A percentile compares a stretch with the other conserved stretches of the same genome.
Evolutionary conservation across 2,329 filamentous ascomycete genomes (phyloP).

Genomic region (Colletotrichum neosansevieriae): DNA sequence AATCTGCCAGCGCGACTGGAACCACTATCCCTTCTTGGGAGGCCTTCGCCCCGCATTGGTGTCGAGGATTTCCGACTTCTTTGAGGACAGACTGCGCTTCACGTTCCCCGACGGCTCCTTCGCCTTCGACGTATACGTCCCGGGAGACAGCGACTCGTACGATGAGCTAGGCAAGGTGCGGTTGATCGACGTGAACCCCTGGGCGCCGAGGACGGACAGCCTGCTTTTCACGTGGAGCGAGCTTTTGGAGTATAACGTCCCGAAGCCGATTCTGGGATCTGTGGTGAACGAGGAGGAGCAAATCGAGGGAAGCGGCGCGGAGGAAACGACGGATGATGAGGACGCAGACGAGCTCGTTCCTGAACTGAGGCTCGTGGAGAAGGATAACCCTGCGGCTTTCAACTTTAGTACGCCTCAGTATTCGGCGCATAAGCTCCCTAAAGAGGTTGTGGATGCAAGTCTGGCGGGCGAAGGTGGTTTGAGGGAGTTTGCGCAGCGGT

Average conservation of each 20-base stretch:
- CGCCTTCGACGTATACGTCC: constrained; percentile 92
- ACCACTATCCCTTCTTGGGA: constrained; percentile 86
- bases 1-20: constrained; percentile 89
- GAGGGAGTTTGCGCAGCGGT: constrained; percentile 82
- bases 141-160: constrained; percentile 67
- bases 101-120: constrained; percentile 89
- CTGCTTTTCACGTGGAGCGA: constrained; percentile 92
- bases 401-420: constrained; percentile 88
- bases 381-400: constrained; percentile 89
- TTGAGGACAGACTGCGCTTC: constrained; percentile 77
- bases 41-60: constrained; percentile 74
- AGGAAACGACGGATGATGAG: constrained; percentile 51
- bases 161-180: constrained; percentile 79
- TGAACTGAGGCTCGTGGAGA: constrained; percentile 84
- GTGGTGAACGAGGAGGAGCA: constrained; percentile 52
- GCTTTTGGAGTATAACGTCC: constrained; percentile 78
- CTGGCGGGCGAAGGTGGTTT: constrained; percentile 79
- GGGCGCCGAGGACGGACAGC: constrained; percentile 90
- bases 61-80: constrained; percentile 80
- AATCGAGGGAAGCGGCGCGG: constrained; percentile 50
- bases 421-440: constrained; percentile 94
- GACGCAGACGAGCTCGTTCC: constrained; percentile 62
- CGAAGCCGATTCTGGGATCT: constrained; percentile 66
- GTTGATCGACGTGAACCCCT: constrained; percentile 95
- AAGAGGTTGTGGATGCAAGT: constrained; percentile 85